Base-by-base conservation (phyloP, 2,329 filamentous ascomycete species). In the Pseudogymnoascus sp. region DNA sequence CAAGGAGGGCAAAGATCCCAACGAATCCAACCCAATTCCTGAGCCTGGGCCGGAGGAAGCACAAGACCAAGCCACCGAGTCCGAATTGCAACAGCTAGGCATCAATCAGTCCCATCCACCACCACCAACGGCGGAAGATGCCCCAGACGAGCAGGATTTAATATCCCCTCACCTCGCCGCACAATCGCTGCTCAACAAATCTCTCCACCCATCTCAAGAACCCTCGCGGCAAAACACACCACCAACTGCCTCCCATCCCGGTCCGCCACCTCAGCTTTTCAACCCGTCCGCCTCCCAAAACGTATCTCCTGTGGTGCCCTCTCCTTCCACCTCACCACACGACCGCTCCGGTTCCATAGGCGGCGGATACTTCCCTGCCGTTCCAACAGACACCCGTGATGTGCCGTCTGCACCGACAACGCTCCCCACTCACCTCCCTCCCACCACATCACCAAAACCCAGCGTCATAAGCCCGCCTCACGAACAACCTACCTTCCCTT, bases 1-100 rank as follows among this genome's bases (percentile, higher is more conserved):
- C 70, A 94, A 92, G 71, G 90, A 92, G 41, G 92, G 92, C 61
- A 88, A 90, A 67, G 92, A 99, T 71, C 94, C 94, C 2, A 99
- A 99, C 75, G 85, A 88, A 62, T 89, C 90, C 6, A 97, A 97
- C 71, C 93, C 93, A 0, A 84, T 84, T 62, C 80, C 78, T 4
- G 80, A 86, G 61, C 74, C 77, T 7, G 75, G 78, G 33, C 70
- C 75, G 19, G 79, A 81, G 45, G 77, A 78, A 19, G 71, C 74
- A 22, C 72, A 74, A 42, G 71, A 77, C 14, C 77, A 79, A 45
- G 70, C 75, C 2, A 80, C 82, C 61, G 87, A 91, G 65, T 82
- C 85, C 1, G 86, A 89, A 60, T 83, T 89, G 1, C 81, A 83
- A 69, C 75, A 78, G 42, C 75, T 86, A 60, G 68, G 63, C 33